Conservation (phyloP, 2,329 filamentous ascomycete species). For the Fusarium mangiferae region DNA sequence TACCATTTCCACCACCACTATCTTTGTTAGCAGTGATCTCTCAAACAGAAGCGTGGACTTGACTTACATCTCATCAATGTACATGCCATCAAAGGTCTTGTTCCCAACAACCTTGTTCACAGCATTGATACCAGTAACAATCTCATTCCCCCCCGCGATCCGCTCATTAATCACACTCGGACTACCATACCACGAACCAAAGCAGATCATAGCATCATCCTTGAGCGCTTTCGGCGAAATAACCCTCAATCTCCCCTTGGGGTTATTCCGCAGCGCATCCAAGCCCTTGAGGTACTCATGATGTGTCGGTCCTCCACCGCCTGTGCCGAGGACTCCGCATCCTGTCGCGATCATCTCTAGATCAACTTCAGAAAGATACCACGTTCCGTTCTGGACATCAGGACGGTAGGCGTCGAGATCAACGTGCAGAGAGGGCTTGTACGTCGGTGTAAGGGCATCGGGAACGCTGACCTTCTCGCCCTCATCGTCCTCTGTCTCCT, state of each 20-base stretch:
- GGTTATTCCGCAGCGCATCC: conserved; percentile 49
- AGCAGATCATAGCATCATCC: conserved; percentile 53
- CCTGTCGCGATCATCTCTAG: conserved; percentile 51
- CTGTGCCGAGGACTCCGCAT: conserved; percentile 51
- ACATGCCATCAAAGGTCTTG: conserved; percentile 48
- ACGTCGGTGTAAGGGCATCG: conserved; percentile 45
- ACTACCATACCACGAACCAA: conserved; percentile 58
- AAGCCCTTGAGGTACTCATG: conserved; percentile 58
- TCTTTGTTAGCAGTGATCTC: background rate
- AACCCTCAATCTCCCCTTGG: conserved; percentile 52
- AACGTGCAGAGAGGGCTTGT: conserved; percentile 46
- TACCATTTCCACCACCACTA: conserved; percentile 53
- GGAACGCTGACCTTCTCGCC: conserved; percentile 44
- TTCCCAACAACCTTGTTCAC: conserved; percentile 48
- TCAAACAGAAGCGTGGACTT: fast-evolving
- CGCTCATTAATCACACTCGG: conserved; percentile 55
- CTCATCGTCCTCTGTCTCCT: conserved; percentile 36
- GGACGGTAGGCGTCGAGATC: conserved; percentile 48
- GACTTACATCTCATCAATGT: conserved; percentile 53
- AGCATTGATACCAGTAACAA: conserved; percentile 51
- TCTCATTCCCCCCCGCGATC: conserved; percentile 51
- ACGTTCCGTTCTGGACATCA: conserved; percentile 45
- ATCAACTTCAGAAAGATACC: conserved; percentile 52
- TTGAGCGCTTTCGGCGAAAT: conserved; percentile 51
- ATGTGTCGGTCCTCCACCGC: conserved; percentile 51